Evolutionary conservation across 2,329 filamentous ascomycete genomes (phyloP), one percentile per base, ranked within the genome.

Genomic region (Talaromyces sp.): DNA sequence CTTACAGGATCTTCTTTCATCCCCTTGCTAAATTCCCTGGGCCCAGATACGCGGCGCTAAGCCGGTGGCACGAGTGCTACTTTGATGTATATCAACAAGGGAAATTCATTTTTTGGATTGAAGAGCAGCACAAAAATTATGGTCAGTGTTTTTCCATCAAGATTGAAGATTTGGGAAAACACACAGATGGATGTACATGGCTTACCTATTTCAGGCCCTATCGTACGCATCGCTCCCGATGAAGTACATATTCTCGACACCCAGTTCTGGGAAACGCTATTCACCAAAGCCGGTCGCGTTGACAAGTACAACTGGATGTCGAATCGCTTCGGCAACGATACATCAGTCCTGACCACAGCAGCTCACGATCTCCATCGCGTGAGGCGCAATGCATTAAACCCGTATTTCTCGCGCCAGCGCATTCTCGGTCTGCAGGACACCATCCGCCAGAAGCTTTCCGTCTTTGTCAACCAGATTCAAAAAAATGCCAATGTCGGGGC

Each of bases 21-120:
- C 63, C 65, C 58, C 59, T 71, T 23, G 60, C 65, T 7, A 44
- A 55, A 14, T 66, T 67, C 33, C 66, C 69, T 9, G 65, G 67
- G 2, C 60, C 68, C 16, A 66, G 62, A 44, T 53, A 69, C 16
- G 65, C 66, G 2, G 64, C 65, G 9, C 60, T 63, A 8, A 67
- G 67, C 1, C 23, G 61, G 14, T 62, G 66, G 60, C 64, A 69
- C 30, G 67, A 69, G 51, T 65, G 67, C 42, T 67, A 66, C 56
- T 68, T 64, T 53, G 67, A 71, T 55, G 65, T 61, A 47, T 67
- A 53, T 23, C 36, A 63, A 16, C 61, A 66, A 18, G 72, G 71
- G 5, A 65, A 64, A 52, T 75, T 69, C 60, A 60, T 68, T 8
- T 69, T 65, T 34, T 64, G 69, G 51, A 68, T 73, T 47, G 65